A percentile compares a stretch with the other conserved stretches of the same genome.
Evolutionary conservation across 345 rosid species (phyloP).

Genomic region (Carallia brachiata): DNA sequence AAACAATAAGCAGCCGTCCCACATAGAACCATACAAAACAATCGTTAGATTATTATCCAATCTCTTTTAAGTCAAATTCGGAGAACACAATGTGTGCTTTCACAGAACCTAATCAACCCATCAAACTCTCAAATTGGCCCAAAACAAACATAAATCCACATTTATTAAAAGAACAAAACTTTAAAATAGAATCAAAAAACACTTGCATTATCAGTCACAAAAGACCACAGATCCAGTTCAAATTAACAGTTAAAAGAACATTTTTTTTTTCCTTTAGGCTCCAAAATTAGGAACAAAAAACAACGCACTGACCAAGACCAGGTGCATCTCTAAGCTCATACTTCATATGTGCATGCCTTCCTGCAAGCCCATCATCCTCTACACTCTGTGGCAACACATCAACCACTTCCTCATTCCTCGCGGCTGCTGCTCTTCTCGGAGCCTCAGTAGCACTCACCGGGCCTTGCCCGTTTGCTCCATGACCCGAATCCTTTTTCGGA

Average conservation of each 20-base stretch:
- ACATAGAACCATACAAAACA: not conserved
- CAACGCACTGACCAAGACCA: slow-evolving; percentile 67
- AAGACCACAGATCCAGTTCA: not conserved
- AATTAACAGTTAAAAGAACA: slow-evolving; percentile 1
- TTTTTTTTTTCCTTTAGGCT: not conserved
- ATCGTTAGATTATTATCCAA: not conserved
- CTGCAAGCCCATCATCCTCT: slow-evolving; percentile 59
- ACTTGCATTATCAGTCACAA: not conserved
- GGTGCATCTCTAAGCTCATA: slow-evolving; percentile 89
- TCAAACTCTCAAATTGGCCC: not conserved
- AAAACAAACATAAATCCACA: not conserved
- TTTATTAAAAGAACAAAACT: not conserved
- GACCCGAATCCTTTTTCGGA: slow-evolving; percentile 39
- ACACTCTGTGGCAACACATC: slow-evolving; percentile 60
- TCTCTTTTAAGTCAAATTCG: not conserved
- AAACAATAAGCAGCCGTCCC: not conserved
- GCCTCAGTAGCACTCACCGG: slow-evolving; percentile 33
- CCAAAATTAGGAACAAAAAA: not conserved
- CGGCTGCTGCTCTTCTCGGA: slow-evolving; percentile 45
- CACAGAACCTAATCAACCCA: not conserved
- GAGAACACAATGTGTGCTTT: not conserved
- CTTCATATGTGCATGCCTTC: slow-evolving; percentile 75
- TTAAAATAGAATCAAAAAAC: not conserved
- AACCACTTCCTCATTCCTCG: slow-evolving; percentile 53
- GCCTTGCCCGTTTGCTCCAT: slow-evolving; percentile 45